These are phyloP conservation scores for Cyclotella distinguenda DNA, from an alignment of 108 stramenopile species.

Conservation along the genomic window DNA sequence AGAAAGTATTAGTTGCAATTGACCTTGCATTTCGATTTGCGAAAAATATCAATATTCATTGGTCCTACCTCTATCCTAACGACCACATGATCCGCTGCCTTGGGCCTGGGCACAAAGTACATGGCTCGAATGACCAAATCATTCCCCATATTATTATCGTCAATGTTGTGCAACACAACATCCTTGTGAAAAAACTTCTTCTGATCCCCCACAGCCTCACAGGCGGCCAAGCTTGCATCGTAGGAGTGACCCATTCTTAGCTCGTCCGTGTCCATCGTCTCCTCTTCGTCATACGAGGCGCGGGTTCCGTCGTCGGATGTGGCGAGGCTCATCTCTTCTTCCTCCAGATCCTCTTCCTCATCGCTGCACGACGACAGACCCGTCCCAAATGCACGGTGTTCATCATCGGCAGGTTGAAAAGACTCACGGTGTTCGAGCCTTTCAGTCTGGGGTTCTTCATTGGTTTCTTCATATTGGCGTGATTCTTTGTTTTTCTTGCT, in stretches of 20 bases:
- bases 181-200: slow-evolving; percentile 41
- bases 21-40: not conserved
- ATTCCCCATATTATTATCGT: slow-evolving; percentile 1
- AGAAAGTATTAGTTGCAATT: not conserved
- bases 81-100: slow-evolving; percentile 43
- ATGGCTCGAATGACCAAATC: slow-evolving; percentile 37
- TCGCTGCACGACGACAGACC: not conserved
- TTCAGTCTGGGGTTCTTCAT: no score
- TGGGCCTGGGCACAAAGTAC: slow-evolving; percentile 44
- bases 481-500: not conserved
- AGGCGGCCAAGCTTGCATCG: slow-evolving; percentile 13
- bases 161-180: slow-evolving; percentile 37
- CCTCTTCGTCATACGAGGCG: slow-evolving; percentile 1
- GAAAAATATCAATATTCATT: no score
- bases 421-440: no score
- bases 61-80: slow-evolving; percentile 58
- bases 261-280: no score
- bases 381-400: no score
- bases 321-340: no score
- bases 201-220: slow-evolving; percentile 6
- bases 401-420: no score
- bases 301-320: no score
- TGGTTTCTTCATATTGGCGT: not conserved
- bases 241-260: slow-evolving; percentile 7
- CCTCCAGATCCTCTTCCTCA: not conserved